Evolutionary conservation across 176 grass and related monocot genomes (phyloP).

Genomic region (Olyra latifolia): DNA sequence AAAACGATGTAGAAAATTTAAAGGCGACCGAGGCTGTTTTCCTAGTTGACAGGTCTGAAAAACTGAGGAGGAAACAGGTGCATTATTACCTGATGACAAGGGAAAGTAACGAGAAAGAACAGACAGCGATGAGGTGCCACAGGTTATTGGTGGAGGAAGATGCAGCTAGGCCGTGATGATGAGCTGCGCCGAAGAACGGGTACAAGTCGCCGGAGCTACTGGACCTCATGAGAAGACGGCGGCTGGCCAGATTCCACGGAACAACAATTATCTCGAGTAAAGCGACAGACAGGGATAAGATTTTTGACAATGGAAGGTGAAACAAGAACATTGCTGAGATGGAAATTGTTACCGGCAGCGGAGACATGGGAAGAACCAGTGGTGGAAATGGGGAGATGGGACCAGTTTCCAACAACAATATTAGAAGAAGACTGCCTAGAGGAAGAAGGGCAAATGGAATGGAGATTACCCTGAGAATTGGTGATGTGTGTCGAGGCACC

Average conservation of each 20-base stretch:
- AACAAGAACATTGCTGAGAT: background rate
- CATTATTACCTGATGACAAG: no score
- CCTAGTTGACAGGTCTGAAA: no score
- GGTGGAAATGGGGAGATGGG: background rate
- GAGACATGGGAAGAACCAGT: no score
- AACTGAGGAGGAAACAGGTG: no score
- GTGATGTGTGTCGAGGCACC: background rate
- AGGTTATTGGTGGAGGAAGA: no score
- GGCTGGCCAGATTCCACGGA: background rate
- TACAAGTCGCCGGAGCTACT: background rate
- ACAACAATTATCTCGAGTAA: background rate
- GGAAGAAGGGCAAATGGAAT: background rate
- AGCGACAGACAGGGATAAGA: background rate
- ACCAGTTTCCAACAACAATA: background rate
- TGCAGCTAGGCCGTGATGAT: no score
- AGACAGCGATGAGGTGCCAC: no score
- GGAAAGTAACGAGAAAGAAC: no score
- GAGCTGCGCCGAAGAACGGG: background rate
- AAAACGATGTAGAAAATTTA: no score
- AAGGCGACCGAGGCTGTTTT: no score
- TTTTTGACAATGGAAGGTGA: background rate
- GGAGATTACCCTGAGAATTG: background rate
- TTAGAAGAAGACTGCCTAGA: background rate
- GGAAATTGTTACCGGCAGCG: background rate
- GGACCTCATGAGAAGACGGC: no score